Percentiles rank a stretch among this genome's conserved stretches.
phyloP scores from a whole-genome alignment of 2,329 filamentous ascomycete species.

The Trichoderma koningii region DNA sequence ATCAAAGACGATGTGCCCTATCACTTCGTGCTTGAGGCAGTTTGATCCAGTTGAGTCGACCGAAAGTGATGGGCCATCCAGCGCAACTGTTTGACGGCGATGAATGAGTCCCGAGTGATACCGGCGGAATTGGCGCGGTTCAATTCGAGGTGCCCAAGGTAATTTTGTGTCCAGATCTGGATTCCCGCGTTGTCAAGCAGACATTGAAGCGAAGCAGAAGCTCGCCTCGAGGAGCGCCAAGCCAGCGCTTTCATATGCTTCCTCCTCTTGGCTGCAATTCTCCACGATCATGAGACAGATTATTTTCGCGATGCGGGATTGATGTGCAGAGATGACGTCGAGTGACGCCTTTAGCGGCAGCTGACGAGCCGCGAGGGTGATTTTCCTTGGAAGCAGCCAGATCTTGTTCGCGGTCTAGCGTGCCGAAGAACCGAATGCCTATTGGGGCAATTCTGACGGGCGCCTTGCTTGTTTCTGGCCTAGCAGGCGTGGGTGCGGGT shows the following conservation, averaged over 20 bases:
- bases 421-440: conserved; percentile 5
- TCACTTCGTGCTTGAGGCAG: neutral
- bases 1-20: neutral
- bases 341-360: conserved; percentile 14
- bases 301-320: neutral
- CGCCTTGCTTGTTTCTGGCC: no score
- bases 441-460: neutral
- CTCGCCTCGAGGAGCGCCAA: neutral
- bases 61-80: neutral
- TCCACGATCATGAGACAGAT: neutral
- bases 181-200: neutral
- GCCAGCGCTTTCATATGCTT: neutral
- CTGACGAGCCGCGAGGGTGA: neutral
- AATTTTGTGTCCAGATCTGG: neutral
- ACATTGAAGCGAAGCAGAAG: neutral
- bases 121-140: neutral
- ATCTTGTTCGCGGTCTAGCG: neutral
- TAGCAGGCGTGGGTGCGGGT: no score
- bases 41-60: neutral
- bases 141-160: no score
- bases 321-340: conserved; percentile 15
- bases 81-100: neutral
- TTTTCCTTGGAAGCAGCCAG: conserved; percentile 3
- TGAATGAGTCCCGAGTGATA: neutral
- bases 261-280: neutral